Evolutionary conservation across 2,329 filamentous ascomycete species (phyloP).

Genomic region (Elsinoe necatrix): DNA sequence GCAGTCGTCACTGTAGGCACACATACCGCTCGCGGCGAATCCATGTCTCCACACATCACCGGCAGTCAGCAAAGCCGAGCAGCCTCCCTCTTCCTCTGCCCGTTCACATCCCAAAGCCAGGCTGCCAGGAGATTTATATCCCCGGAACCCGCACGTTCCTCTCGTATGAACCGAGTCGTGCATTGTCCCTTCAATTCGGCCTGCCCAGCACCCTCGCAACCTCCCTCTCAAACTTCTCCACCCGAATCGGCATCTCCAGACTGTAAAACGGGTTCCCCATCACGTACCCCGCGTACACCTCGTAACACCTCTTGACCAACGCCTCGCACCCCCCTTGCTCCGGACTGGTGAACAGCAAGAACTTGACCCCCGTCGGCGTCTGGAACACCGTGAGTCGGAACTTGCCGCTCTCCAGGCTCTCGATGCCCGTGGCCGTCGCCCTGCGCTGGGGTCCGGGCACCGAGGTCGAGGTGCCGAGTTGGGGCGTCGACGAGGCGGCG

Average conservation of each 20-base stretch:
- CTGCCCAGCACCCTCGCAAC: constrained; percentile 44
- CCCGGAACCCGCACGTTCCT: no score
- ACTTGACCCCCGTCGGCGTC: constrained; percentile 90
- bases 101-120: no score
- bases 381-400: constrained; percentile 96
- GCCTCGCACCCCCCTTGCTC: constrained; percentile 80
- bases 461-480: constrained; percentile 19
- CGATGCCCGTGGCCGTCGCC: constrained; percentile 60
- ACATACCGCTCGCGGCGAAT: no score
- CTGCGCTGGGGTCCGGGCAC: constrained; percentile 39
- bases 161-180: no score
- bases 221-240: constrained; percentile 84
- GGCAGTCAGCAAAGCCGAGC: no score
- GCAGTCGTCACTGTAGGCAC: no score
- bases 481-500: constrained; percentile 31
- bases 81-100: no score
- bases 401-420: constrained; percentile 87
- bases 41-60: no score
- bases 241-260: constrained; percentile 91
- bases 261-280: constrained; percentile 99
- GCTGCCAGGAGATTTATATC: no score
- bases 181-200: constrained; percentile 39
- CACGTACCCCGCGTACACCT: constrained; percentile 91
- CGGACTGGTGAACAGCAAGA: constrained; percentile 87
- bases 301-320: constrained; percentile 78